Evolutionary conservation across 192 early-diverging fungal genomes (phyloP), one percentile per base, ranked within the genome.

Genomic region (Chytriomyces sp.): DNA sequence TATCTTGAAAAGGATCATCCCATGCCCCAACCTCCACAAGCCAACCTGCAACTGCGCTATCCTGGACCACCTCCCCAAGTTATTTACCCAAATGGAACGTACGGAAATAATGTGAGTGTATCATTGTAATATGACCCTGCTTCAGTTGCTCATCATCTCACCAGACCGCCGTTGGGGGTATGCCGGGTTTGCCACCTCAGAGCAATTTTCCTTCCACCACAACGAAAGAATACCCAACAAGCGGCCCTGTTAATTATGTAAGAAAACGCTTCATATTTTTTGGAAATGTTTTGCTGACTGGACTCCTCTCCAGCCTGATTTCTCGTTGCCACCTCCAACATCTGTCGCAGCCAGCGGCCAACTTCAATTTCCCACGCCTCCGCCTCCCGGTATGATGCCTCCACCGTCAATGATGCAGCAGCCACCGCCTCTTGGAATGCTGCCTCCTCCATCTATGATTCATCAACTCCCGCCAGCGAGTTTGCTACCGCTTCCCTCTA

Each of bases 41-140:
- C 11, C 46, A 26, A 35, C 35, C 44, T 3, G 43, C 66, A 67
- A 47, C 28, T 23, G 66, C 66, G 46, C 13, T 67, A n/a, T 28
- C 66, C 66, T 10, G 66, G 48, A 44, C 68, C 68, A 16, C 68
- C 68, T 50, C 53, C 53, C 13, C 68, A 46, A 53, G 68, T 7
- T 50, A 67, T 67, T 46, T 45, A 45, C 43, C 44, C 44, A 5
- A 57, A 57, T 57, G 53, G 53, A n/a, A 57, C 13, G 53, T 57
- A 35, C 4, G 35, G 35, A 35, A 35, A 35, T 35, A 35, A 35
- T 35, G 35, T 35, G 35, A 35, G 35, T 35, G 35, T 35, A 35
- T 35, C 35, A 35, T 35, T 35, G 0, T 35, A 35, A 1, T 4
- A 2, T 35, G 35, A 35, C 0, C 35, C 35, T 35, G 35, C 35